A percentile compares a stretch with the other conserved stretches of the same genome.
These are phyloP conservation scores for Saitoella complicata DNA, from an alignment of 805 yeast species.

Conservation along the genomic window DNA sequence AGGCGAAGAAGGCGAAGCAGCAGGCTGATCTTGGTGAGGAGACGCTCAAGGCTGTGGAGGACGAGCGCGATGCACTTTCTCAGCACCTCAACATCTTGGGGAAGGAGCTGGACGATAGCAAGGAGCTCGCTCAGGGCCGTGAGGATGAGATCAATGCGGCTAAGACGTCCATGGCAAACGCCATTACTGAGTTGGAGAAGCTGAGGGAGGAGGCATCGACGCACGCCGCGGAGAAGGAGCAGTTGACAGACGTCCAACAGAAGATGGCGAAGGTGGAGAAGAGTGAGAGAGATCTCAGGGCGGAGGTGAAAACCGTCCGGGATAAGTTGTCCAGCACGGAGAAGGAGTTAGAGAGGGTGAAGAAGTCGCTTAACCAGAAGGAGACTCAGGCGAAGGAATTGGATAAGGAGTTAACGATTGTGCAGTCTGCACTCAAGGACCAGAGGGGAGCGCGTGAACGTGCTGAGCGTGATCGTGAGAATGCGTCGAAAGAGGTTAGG, in stretches of 20 bases:
- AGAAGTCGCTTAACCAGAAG: conserved; percentile 5
- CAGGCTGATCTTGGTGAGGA: conserved; percentile 14
- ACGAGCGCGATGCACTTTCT: conserved; percentile 14
- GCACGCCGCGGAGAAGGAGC: conserved; percentile 9
- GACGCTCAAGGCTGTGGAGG: conserved; percentile 8
- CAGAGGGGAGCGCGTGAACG: conserved; percentile 5
- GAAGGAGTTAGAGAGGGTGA: conserved; percentile 7
- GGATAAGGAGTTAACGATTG: conserved; percentile 15
- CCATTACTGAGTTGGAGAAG: conserved; percentile 13
- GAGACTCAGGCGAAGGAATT: conserved; percentile 15
- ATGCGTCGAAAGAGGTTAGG: conserved; percentile 17
- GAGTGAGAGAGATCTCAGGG: conserved; percentile 6
- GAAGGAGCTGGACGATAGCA: background rate
- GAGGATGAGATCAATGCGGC: conserved; percentile 23
- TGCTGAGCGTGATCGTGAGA: conserved; percentile 25
- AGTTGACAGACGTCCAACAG: conserved; percentile 8
- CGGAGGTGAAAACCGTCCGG: conserved; percentile 7
- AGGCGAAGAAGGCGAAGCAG: conserved; percentile 12
- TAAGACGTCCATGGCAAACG: conserved; percentile 10
- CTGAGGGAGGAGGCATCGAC: conserved; percentile 9
- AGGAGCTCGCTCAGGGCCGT: conserved; percentile 27
- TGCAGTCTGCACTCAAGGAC: conserved; percentile 7
- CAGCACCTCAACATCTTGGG: conserved; percentile 4
- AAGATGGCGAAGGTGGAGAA: conserved; percentile 10
- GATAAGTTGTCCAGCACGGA: conserved; percentile 7